Base-by-base conservation (phyloP, 2,329 filamentous ascomycete species). In the Aspergillus intermedius region DNA sequence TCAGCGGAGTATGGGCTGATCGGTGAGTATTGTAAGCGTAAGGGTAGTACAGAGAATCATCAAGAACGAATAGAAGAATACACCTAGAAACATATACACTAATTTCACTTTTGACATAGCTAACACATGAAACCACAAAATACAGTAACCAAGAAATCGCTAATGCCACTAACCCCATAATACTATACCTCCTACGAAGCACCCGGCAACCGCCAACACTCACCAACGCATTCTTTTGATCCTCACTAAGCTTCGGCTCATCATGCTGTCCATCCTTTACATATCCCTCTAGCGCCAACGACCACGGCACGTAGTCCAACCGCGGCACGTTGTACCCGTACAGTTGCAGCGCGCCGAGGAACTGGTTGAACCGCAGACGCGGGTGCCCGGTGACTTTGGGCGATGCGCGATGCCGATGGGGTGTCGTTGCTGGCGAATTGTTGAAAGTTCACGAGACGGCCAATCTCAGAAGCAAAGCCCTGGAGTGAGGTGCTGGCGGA, bases 311-410 rank as follows among this genome's bases (percentile, higher is more conserved):
- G 61, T 93, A 94, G 32, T 78, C 72, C 2, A 87, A 77, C 53
- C 83, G 77, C 0, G 85, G 82, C 0, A 83, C 79, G 22, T 76
- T 63, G 69, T 89, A 95, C 22, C 88, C 88, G 63, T 88, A 94
- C 17, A 74, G 76, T 61, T 84, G 77, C 6, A 95, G 75, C 0
- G 79, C 75, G 17, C 78, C 78, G n/a, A 93, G 77, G 69, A 83
- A 95, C 63, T 88, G 78, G 69, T 86, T 88, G 76, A 91, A 84
- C 2, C 81, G 82, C 37, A 93, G 78, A 13, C 88, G 78, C 2
- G 89, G 89, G 65, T 91, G 88, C 2, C 80, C 81, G 1, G 89
- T 94, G 43, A 93, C 83, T 57, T 19, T 19, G 17, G 17, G 17
- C 17, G 17, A 19, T 95, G 88, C 1, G 82, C 78, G 4, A 95